These are phyloP conservation scores for Thermochaetoides thermophila DNA, from an alignment of 495 filamentous ascomycete genomes.

Conservation along the genomic window DNA sequence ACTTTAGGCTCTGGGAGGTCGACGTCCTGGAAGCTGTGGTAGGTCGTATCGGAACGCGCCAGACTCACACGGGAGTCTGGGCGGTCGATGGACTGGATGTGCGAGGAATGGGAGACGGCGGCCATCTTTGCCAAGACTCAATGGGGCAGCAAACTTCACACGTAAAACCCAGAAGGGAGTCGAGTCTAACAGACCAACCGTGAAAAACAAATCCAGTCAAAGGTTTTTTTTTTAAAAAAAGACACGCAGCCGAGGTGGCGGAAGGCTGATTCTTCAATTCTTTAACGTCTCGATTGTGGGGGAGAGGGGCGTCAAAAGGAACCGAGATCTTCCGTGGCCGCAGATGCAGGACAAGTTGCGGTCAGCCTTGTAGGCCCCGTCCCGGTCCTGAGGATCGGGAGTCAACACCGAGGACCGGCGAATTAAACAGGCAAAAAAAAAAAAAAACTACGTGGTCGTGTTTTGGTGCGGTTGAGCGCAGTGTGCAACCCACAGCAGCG, in stretches of 20 bases:
- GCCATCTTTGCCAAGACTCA: conserved; percentile 2
- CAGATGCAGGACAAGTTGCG: conserved; percentile 14
- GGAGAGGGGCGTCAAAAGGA: background rate
- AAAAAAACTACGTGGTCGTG: too few species aligned
- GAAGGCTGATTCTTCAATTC: conserved; percentile 10
- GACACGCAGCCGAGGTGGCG: conserved; percentile 1
- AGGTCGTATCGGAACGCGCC: conserved; percentile 27
- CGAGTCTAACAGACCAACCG: background rate
- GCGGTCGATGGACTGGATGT: conserved; percentile 18
- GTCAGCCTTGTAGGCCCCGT: conserved; percentile 4
- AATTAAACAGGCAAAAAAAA: too few species aligned
- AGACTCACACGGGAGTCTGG: conserved; percentile 27
- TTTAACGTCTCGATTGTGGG: conserved; percentile 1
- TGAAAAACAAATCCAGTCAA: conserved; percentile 3
- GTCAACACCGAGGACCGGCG: conserved; percentile 12
- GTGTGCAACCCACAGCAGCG: conserved; percentile 5
- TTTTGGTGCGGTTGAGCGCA: conserved; percentile 1
- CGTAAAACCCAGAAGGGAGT: conserved; percentile 9
- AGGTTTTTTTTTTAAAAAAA: too few species aligned
- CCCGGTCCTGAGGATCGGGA: too few species aligned
- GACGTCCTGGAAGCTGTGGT: conserved; percentile 32
- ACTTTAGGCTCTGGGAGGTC: conserved; percentile 21
- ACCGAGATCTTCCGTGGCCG: conserved; percentile 5
- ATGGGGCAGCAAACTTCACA: conserved; percentile 1
- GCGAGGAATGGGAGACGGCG: conserved; percentile 20